Conservation (phyloP, 495 filamentous ascomycete genomes). For the Aspergillus haitiensis region DNA sequence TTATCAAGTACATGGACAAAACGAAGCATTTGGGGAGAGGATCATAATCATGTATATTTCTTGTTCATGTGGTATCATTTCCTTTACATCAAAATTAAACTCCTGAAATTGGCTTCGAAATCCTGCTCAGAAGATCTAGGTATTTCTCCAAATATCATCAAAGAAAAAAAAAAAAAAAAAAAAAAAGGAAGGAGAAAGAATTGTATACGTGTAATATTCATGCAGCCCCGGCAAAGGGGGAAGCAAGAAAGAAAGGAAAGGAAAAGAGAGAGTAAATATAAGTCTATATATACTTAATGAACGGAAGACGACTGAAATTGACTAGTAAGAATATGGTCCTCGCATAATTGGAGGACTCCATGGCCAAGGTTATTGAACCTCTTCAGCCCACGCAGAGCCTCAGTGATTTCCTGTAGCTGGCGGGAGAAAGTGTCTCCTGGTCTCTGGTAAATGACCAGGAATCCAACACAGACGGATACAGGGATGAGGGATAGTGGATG, state of each 20-base stretch:
- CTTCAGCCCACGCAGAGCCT: background rate
- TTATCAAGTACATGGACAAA: too few species aligned
- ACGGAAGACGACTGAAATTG: background rate
- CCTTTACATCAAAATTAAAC: too few species aligned
- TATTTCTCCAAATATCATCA: too few species aligned
- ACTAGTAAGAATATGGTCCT: background rate
- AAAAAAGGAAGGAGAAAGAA: too few species aligned
- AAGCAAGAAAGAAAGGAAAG: background rate
- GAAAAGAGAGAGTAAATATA: background rate
- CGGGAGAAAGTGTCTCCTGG: background rate
- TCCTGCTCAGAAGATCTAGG: too few species aligned
- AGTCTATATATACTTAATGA: background rate
- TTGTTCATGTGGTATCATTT: too few species aligned
- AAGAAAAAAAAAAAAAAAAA: too few species aligned
- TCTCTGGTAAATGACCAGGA: background rate
- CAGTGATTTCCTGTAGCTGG: slow-evolving; percentile 6
- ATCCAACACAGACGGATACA: background rate
- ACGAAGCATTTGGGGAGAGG: too few species aligned
- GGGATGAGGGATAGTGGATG: slow-evolving; percentile 3
- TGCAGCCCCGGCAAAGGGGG: background rate
- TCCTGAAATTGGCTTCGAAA: too few species aligned
- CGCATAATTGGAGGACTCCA: background rate
- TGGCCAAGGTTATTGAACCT: background rate
- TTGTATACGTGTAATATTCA: too few species aligned
- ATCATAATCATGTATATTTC: too few species aligned